Evolutionary conservation across 306 rosid genomes (phyloP).

Genomic region (Malus fusca): DNA sequence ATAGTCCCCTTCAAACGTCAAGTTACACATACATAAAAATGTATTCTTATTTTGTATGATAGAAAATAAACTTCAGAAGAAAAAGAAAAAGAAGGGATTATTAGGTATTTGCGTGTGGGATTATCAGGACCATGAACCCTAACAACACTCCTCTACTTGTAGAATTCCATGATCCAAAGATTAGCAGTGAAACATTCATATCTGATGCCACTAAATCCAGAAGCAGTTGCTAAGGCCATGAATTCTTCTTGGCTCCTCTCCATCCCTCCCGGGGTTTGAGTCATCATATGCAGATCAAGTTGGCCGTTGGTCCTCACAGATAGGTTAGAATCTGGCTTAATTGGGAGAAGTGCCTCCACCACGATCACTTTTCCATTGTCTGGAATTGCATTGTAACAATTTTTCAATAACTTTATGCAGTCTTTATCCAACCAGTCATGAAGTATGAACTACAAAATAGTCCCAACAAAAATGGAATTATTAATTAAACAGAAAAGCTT

Average conservation of each 20-base stretch:
- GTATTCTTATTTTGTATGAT: too few relatives aligned
- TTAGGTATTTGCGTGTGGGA: background rate
- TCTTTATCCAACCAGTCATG: conserved; percentile 32
- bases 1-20: background rate
- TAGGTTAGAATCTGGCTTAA: conserved; percentile 15
- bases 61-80: background rate
- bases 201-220: conserved; percentile 43
- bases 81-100: background rate
- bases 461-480: too few relatives aligned
- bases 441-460: conserved; percentile 13
- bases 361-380: conserved; percentile 46
- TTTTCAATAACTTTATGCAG: conserved; percentile 23
- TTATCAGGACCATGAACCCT: background rate
- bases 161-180: conserved; percentile 49
- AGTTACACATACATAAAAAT: background rate
- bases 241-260: conserved; percentile 41
- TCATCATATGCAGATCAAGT: conserved; percentile 40
- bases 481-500: too few relatives aligned
- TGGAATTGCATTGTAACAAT: conserved; percentile 37
- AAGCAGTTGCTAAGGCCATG: conserved; percentile 29
- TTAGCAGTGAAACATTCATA: conserved; percentile 25
- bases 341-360: conserved; percentile 30
- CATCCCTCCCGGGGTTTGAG: conserved; percentile 43
- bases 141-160: conserved; percentile 20
- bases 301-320: conserved; percentile 1